Evolutionary conservation across 495 filamentous ascomycete species (phyloP).

Genomic region (Penicillium taxi): DNA sequence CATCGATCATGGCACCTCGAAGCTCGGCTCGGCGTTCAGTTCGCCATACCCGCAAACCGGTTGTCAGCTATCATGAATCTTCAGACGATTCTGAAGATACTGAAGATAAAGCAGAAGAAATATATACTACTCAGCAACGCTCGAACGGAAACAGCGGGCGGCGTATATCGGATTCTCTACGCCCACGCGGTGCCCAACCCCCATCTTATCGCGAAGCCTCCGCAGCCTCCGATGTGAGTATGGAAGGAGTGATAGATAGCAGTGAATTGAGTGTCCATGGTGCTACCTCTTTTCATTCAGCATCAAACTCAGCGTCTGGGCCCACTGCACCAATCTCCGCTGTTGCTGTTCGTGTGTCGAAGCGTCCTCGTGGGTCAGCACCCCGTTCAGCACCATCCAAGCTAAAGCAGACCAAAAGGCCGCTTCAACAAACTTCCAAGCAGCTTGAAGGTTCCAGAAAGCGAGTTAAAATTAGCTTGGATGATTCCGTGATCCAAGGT

Average conservation of each 20-base stretch:
- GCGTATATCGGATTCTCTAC: slow-evolving; percentile 24
- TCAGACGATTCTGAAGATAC: slow-evolving; percentile 23
- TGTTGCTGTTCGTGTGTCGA: neutral
- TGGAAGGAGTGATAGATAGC: slow-evolving; percentile 9
- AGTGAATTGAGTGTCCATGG: neutral
- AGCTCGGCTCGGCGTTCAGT: slow-evolving; percentile 28
- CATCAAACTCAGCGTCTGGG: neutral
- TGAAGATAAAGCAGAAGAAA: too few species aligned
- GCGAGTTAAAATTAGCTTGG: slow-evolving; percentile 18
- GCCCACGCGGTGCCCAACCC: slow-evolving; percentile 27
- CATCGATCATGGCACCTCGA: slow-evolving; percentile 3
- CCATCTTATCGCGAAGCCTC: slow-evolving; percentile 41
- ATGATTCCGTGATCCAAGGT: slow-evolving; percentile 12
- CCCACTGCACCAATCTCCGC: neutral
- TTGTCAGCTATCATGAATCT: slow-evolving; percentile 35
- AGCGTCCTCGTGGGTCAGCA: slow-evolving; percentile 5
- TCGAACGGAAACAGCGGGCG: slow-evolving; percentile 7
- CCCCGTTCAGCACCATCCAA: slow-evolving; percentile 9
- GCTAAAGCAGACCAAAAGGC: slow-evolving; percentile 15
- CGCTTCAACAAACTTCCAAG: too few species aligned
- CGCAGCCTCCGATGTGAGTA: slow-evolving; percentile 29
- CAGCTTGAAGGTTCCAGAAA: too few species aligned
- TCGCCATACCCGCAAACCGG: slow-evolving; percentile 31
- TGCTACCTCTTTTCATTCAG: neutral
- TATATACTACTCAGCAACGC: slow-evolving; percentile 3